Evolutionary conservation across 108 stramenopile species (phyloP), one percentile per base, ranked within the genome.

Genomic region (Pseudonitzschia pungens): DNA sequence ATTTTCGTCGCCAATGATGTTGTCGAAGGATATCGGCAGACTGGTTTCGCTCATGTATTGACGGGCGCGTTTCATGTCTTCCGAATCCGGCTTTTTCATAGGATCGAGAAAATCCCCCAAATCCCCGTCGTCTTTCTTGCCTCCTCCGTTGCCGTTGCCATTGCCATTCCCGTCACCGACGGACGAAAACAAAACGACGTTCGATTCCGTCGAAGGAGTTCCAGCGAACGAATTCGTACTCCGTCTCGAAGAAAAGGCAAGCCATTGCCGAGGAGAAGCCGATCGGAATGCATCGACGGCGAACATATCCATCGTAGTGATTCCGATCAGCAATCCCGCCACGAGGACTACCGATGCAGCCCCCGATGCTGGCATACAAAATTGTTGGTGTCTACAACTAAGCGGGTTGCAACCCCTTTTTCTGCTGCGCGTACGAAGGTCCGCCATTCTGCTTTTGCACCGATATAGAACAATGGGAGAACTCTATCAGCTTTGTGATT

Each of bases 11-110:
- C 42, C 60, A 0, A 55, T 45, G 20, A 55, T 55, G n/a, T 62
- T 28, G 43, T 80, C 79, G 52, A 72, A 86, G 31, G 81, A 82
- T 11, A 86, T 56, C n/a, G 85, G 85, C 16, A 86, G 68, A 68
- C 74, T 78, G 16, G 78, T 63, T 75, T 86, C 85, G 70, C 85
- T 86, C 73, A 86, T 70, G 64, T 74, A 82, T 70, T 82, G 78
- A 26, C 81, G 70, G 18, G 85, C 85, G 15, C 71, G 63, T 43
- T 72, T 74, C 73, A 86, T 50, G 69, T 75, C 74, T 68, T 86
- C 85, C 3, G 85, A 86, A 31, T 86, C 85, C 24, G 75, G 40
- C 48, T 78, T 72, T 42, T 60, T 43, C 53, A 77, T 69, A 15
- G 77, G 72, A 55, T 74, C 55, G 15, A 85, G 72, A 51, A 83